Evolutionary conservation across 2,329 filamentous ascomycete genomes (phyloP), one percentile per base, ranked within the genome.

Genomic region (Cylindrodendrum hubeiense): DNA sequence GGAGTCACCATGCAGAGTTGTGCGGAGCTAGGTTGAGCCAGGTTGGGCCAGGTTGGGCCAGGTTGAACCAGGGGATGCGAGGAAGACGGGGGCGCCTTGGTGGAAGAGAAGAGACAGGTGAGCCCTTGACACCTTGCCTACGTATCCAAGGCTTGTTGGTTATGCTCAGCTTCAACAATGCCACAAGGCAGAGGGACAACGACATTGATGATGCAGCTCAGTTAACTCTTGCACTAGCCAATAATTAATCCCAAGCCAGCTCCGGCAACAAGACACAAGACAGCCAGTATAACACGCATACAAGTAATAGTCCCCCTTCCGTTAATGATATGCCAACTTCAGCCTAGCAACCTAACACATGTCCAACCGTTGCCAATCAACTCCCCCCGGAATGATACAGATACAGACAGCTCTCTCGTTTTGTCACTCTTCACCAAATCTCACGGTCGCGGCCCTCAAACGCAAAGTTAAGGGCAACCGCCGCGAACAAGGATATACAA

Each of bases 401-500:
- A 41, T 46, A 63, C 50, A 55, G 17, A 60, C 28, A 60, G 26
- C 50, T 24, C 9, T 50, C 55, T 39, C 21, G 34, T 47, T 13
- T 5, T 17, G 37, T 30, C 19, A 10, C 21, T 4, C 41, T 10
- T n/a, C 47, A 89, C 87, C 86, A 88, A n/a, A 87, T 66, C 8
- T 78, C 75, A 63, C 88, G 85, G 53, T 90, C 87, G 39, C 85
- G 86, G n/a, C 93, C 86, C 67, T 95, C 89, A 73, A 94, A 90
- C 5, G 82, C 92, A 84, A 97, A 97, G 79, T 96, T 97, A 26
- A 97, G 77, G 4, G 86, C 83, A 12, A 98, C 89, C 3, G 94
- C 93, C 1, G 86, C 81, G 44, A 98, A 87, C 57, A 98, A 79
- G 3, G 92, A 87, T 9, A 86, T 74, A 72, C 94, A 97, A 33